phyloP scores from a whole-genome alignment of 345 rosid genomes.

The Pseudoturritis turrita region DNA sequence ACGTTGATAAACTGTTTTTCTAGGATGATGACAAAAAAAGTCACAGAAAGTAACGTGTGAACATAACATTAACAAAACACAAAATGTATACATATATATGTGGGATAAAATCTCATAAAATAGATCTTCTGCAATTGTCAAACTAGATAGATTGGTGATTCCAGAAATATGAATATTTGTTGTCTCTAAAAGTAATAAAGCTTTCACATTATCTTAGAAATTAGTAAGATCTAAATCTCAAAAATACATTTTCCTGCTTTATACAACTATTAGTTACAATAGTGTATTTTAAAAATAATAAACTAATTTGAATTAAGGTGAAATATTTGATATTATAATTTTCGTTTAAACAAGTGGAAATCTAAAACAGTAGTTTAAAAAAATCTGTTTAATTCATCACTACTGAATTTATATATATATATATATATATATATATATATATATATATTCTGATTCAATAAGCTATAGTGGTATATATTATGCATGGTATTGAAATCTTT shows the following conservation, averaged over 20 bases:
- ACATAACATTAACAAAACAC: constrained; percentile 19
- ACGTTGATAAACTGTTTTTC: constrained; percentile 11
- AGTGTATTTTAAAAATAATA: too few species aligned
- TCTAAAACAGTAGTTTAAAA: neutral
- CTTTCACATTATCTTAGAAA: neutral
- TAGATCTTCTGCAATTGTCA: constrained; percentile 17
- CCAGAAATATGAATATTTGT: neutral
- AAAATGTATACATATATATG: neutral
- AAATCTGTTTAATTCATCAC: neutral
- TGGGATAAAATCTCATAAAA: constrained; percentile 10
- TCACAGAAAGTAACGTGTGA: constrained; percentile 29
- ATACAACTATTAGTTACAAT: neutral
- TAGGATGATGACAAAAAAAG: constrained; percentile 26
- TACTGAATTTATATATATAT: too few species aligned
- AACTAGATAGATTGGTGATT: constrained; percentile 10
- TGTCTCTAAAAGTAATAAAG: neutral
- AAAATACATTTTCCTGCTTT: neutral
- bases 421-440: neutral
- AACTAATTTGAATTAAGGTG: too few species aligned
- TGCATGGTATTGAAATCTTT: neutral
- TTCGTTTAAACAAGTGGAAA: neutral
- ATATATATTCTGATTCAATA: neutral
- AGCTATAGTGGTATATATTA: neutral
- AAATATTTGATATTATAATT: neutral
- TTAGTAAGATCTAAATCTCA: neutral